A percentile compares a stretch with the other conserved stretches of the same genome.
phyloP scores from a whole-genome alignment of 1,139 yeast genomes.

The Kodamaea arcana region DNA sequence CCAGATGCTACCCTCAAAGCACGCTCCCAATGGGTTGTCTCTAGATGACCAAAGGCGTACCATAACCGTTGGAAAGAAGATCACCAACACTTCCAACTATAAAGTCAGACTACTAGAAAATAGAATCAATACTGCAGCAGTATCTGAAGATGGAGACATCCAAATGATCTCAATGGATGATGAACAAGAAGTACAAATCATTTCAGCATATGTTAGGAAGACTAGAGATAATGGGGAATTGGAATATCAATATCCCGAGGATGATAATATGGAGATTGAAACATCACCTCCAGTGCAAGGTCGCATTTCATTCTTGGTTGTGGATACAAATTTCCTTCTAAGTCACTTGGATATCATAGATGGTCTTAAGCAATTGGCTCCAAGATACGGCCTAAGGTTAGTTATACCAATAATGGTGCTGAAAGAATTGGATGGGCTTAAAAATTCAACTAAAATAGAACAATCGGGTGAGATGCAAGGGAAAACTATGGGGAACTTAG shows the following conservation, averaged over 20 bases:
- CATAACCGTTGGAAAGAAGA: conserved; percentile 30
- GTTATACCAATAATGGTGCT: conserved; percentile 70
- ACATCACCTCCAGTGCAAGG: conserved; percentile 16
- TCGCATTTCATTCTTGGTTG: conserved; percentile 43
- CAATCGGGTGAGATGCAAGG: conserved; percentile 15
- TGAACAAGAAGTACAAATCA: conserved; percentile 39
- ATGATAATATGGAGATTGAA: conserved; percentile 18
- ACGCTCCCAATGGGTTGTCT: conserved; percentile 41
- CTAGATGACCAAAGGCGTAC: conserved; percentile 22
- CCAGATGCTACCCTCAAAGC: conserved; percentile 45
- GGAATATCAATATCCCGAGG: neutral
- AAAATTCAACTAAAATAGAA: conserved; percentile 32
- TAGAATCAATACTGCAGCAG: conserved; percentile 28
- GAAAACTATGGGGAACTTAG: conserved; percentile 49
- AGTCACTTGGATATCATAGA: conserved; percentile 59
- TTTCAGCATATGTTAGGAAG: conserved; percentile 36
- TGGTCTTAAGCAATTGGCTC: conserved; percentile 39
- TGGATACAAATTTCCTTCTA: conserved; percentile 76
- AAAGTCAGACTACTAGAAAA: conserved; percentile 29
- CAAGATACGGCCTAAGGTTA: conserved; percentile 42
- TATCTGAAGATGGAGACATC: conserved; percentile 30
- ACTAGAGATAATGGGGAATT: conserved; percentile 1
- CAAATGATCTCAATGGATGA: conserved; percentile 52
- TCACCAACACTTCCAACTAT: conserved; percentile 22
- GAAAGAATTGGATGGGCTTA: conserved; percentile 77